Conservation (phyloP, 306 rosid genomes). For the Quercus dentata region DNA sequence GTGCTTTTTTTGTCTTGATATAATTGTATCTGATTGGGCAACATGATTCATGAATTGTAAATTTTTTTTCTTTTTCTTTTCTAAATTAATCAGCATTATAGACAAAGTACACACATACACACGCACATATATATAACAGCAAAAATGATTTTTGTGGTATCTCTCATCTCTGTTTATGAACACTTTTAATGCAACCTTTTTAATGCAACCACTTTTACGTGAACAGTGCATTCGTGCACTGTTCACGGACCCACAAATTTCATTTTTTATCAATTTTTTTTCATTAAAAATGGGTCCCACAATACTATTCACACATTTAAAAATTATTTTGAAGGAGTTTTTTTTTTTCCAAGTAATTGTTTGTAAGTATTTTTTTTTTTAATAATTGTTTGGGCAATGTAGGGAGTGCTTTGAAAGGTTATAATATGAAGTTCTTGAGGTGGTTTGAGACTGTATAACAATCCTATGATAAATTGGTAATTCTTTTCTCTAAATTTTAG, state of each 20-base stretch:
- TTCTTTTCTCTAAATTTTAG: not conserved
- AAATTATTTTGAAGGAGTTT: too few species aligned
- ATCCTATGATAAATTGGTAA: not conserved
- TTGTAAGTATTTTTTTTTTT: not conserved
- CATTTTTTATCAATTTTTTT: too few species aligned
- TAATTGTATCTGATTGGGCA: conserved; percentile 6
- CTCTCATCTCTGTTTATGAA: not conserved
- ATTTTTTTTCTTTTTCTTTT: not conserved
- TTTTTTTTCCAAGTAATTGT: not conserved
- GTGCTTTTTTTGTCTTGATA: conserved; percentile 41
- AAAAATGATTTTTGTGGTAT: not conserved
- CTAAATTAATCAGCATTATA: not conserved
- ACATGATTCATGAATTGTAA: conserved; percentile 14
- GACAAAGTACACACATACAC: not conserved
- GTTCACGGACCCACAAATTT: too few species aligned
- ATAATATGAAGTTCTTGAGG: not conserved
- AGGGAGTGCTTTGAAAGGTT: not conserved
- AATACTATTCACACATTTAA: too few species aligned
- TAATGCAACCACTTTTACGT: too few species aligned
- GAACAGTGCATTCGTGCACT: too few species aligned
- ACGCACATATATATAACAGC: not conserved
- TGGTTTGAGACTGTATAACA: not conserved
- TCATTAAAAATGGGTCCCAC: too few species aligned
- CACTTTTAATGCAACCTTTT: not conserved
- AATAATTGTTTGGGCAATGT: not conserved